phyloP scores from a whole-genome alignment of 2,329 filamentous ascomycete genomes.

The Monosporascus sp. region DNA sequence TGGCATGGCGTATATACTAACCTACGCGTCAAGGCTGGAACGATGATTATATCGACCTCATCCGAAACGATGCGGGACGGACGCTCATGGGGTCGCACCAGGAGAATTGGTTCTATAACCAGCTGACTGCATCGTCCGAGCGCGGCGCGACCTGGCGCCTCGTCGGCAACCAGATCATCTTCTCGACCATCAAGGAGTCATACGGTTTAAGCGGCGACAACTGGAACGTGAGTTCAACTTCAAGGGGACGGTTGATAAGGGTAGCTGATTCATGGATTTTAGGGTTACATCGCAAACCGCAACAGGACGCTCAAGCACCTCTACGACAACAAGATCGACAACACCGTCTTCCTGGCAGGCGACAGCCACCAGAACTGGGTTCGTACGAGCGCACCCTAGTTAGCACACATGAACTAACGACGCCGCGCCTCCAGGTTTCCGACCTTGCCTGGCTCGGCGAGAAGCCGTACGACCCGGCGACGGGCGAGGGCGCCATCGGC shows the following conservation, averaged over 20 bases:
- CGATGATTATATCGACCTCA: slow-evolving; percentile 53
- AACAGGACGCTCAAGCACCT: slow-evolving; percentile 65
- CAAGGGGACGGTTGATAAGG: too few relatives aligned
- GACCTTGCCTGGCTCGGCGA: slow-evolving; percentile 55
- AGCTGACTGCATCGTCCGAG: slow-evolving; percentile 50
- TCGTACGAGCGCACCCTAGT: background rate
- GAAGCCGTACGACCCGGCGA: slow-evolving; percentile 46
- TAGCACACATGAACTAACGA: background rate
- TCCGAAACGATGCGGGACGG: slow-evolving; percentile 61
- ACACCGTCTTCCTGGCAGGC: slow-evolving; percentile 69
- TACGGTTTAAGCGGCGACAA: slow-evolving; percentile 27
- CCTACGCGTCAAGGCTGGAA: slow-evolving; percentile 49
- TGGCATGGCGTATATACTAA: background rate
- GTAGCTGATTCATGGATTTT: slow-evolving; percentile 26
- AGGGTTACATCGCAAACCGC: slow-evolving; percentile 64
- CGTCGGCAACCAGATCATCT: slow-evolving; percentile 66
- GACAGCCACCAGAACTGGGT: slow-evolving; percentile 66
- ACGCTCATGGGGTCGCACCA: slow-evolving; percentile 67
- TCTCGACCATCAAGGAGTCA: slow-evolving; percentile 46
- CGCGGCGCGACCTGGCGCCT: slow-evolving; percentile 67
- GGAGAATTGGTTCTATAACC: slow-evolving; percentile 68
- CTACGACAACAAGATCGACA: slow-evolving; percentile 62
- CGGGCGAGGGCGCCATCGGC: slow-evolving; percentile 51
- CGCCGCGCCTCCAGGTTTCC: slow-evolving; percentile 22
- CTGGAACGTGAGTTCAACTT: slow-evolving; percentile 28